Base-by-base conservation (phyloP, 306 rosid genomes). In the Carpinus viminea region DNA sequence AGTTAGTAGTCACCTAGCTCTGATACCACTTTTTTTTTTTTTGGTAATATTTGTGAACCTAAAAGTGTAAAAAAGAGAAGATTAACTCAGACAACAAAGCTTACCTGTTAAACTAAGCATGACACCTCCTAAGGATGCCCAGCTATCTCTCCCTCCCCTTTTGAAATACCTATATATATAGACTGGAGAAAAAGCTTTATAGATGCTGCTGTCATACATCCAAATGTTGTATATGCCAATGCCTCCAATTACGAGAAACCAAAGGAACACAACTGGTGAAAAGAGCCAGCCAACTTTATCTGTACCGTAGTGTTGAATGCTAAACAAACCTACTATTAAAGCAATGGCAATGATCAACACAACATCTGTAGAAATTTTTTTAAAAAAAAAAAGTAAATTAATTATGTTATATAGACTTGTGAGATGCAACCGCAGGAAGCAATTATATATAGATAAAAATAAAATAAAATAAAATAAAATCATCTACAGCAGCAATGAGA, bases 241-340 rank as follows among this genome's bases (percentile, higher is more conserved):
- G 51, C 99, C 90, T 80, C 99, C 98, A 65, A 95, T 95, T 61
- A 93, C 76, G 78, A 96, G 92, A 86, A 96, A 90, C 99, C 98
- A 96, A 70, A 96, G 89, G 68, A 96, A 93, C 69, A 96, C 98
- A 76, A 96, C 77, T 50, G 99, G 99, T 76, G 99, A 98, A 85
- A 96, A 96, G 83, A 96, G 99, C 99, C 99, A 96, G 79, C 98
- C 91, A 84, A 96, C 99, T 88, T 74, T 93, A 75, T 96, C 99
- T 48, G 97, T 96, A 31, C 99, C 99, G 70, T 89, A 91, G 78
- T 92, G 98, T 82, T 96, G 99, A 90, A 96, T 54, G 87, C 99
- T 93, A 86, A 96, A 96, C 84, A 96, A 74, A 16, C 97, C 98
- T 38, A 91, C 83, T 85, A 96, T 77, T 85, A 91, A 89, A 59